Base-by-base conservation (phyloP, 129 eudicot species). In the Saussurea involucrata region DNA sequence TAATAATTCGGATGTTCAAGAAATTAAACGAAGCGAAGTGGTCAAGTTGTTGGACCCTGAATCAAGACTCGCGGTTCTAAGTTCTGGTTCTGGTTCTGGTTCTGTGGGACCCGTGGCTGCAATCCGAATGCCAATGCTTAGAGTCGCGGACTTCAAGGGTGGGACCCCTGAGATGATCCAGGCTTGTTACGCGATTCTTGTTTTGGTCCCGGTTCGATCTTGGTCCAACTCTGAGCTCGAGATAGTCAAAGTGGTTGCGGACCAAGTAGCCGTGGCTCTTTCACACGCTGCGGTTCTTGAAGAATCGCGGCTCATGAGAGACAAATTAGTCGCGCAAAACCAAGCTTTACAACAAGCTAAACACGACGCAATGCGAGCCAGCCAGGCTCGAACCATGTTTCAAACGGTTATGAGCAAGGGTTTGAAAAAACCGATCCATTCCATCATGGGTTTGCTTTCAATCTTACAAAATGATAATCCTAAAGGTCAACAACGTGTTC, bases 271-370 rank as follows among this genome's bases (percentile, higher is more conserved):
- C 6, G 94, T 91, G 76, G 97, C 97, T 0, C 85, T 91, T 27
- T 91, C 97, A 10, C 97, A 91, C 24, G 97, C 97, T 61, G 90
- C 97, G 8, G 91, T 91, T 44, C 85, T 91, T 4, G 94, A 88
- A 80, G 97, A 91, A 68, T 88, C 97, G 13, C 85, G 85, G 55
- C 86, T 80, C 24, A 88, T 91, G 94, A 84, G 92, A 65, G 97
- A 91, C 18, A 88, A 78, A 60, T 36, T 91, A 64, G 92, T 65
- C 13, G 90, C 85, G 42, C 97, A 91, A 79, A 91, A 91, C 64
- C 89, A 83, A 67, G 92, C 92, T 0, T 81, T 91, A 65, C 85
- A 88, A 64, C 88, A 80, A 44, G 93, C 97, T 8, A 86, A 83
- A 77, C 83, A 88, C 12, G 90, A 91, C 64, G 97, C 97, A 0